A percentile compares a stretch with the other conserved stretches of the same genome.
These are phyloP conservation scores for Kalmanozyma brasiliensis DNA, from an alignment of 1,284 basidiomycete genomes.

Conservation along the genomic window DNA sequence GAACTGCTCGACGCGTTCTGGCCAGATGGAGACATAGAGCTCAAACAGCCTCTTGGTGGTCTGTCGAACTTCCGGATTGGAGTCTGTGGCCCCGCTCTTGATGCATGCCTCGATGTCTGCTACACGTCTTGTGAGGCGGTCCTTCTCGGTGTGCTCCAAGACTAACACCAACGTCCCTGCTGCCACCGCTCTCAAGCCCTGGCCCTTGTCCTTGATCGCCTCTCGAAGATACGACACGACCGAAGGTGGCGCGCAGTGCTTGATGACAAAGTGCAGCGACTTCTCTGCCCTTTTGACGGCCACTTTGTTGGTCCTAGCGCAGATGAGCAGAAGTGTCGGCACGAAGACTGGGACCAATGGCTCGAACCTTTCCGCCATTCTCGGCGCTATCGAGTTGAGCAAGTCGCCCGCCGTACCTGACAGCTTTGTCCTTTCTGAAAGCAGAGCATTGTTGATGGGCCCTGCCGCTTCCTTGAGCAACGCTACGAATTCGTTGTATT, in stretches of 20 bases:
- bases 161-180: conserved; percentile 51
- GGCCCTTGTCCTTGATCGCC: conserved; percentile 69
- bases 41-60: conserved; percentile 69
- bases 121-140: conserved; percentile 59
- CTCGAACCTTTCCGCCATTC: conserved; percentile 68
- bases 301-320: conserved; percentile 71
- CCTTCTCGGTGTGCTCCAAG: conserved; percentile 63
- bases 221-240: conserved; percentile 68
- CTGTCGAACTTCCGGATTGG: conserved; percentile 70
- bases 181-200: conserved; percentile 37
- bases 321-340: conserved; percentile 69
- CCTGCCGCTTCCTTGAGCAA: conserved; percentile 41
- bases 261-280: conserved; percentile 69
- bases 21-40: conserved; percentile 68
- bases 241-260: conserved; percentile 68
- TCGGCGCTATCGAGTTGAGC: conserved; percentile 70
- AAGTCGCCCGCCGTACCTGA: conserved; percentile 71
- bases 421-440: conserved; percentile 70
- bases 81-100: conserved; percentile 69
- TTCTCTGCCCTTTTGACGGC: conserved; percentile 70
- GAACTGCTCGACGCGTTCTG: conserved; percentile 70
- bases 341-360: conserved; percentile 70
- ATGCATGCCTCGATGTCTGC: conserved; percentile 69
- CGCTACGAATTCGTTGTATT: conserved; percentile 44
- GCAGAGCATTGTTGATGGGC: conserved; percentile 62